These are phyloP conservation scores for Endothia cerciana DNA, from an alignment of 2,329 filamentous ascomycete species.

Conservation along the genomic window DNA sequence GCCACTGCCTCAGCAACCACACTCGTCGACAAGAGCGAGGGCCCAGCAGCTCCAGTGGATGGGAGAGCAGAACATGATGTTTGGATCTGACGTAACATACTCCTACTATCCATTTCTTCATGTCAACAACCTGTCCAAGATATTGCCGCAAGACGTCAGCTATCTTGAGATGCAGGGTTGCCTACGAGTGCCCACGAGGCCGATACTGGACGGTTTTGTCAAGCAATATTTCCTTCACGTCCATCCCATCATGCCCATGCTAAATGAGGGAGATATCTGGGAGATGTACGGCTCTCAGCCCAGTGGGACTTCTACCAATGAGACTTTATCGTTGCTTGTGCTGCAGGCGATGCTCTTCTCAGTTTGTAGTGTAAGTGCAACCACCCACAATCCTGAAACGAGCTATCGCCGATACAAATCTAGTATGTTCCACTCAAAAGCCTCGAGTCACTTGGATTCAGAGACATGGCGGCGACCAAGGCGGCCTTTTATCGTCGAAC, in stretches of 20 bases:
- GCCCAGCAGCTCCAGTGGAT: slow-evolving; percentile 33
- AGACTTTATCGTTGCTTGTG: slow-evolving; percentile 48
- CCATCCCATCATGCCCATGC: slow-evolving; percentile 48
- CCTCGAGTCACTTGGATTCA: slow-evolving; percentile 47
- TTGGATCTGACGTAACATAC: slow-evolving; percentile 44
- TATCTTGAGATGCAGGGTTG: slow-evolving; percentile 52
- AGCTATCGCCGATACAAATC: neutral
- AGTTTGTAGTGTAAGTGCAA: slow-evolving; percentile 42
- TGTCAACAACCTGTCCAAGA: slow-evolving; percentile 42
- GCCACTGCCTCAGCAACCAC: neutral
- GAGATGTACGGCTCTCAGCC: slow-evolving; percentile 43
- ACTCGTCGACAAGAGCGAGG: slow-evolving; percentile 10
- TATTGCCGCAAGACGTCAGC: slow-evolving; percentile 50
- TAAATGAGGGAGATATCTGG: slow-evolving; percentile 54
- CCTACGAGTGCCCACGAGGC: slow-evolving; percentile 47
- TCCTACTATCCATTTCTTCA: slow-evolving; percentile 48
- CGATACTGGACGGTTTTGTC: slow-evolving; percentile 51
- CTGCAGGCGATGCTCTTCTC: slow-evolving; percentile 52
- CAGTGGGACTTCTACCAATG: slow-evolving; percentile 29
- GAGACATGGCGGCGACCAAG: slow-evolving; percentile 47
- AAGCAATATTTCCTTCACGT: slow-evolving; percentile 52
- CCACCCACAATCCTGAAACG: neutral
- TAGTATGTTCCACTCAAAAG: slow-evolving; percentile 45
- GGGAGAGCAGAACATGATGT: slow-evolving; percentile 35
- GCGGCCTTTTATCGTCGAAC: slow-evolving; percentile 49